Evolutionary conservation across 2,329 filamentous ascomycete species (phyloP).

Genomic region (Ophiostoma perfectum): DNA sequence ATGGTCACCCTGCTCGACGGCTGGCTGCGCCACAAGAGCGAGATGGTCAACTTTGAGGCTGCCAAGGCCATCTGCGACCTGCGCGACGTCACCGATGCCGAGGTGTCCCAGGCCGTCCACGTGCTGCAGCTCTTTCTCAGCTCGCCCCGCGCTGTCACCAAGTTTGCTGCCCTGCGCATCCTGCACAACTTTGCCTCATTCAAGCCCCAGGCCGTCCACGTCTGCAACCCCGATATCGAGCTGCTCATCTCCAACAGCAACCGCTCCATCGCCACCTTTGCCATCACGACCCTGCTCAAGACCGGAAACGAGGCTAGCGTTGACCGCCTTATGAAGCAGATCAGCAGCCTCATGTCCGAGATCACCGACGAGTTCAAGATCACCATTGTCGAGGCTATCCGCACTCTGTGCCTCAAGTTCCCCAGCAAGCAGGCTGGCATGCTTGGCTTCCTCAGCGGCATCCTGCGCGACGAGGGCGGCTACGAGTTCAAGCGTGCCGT

Average conservation of each 20-base stretch:
- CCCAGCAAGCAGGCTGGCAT: constrained; percentile 97
- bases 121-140: constrained; percentile 95
- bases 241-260: constrained; percentile 94
- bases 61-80: constrained; percentile 97
- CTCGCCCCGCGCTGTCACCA: constrained; percentile 89
- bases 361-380: constrained; percentile 99
- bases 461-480: constrained; percentile 90
- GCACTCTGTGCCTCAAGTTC: constrained; percentile 94
- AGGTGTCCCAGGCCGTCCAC: constrained; percentile 88
- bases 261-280: constrained; percentile 94
- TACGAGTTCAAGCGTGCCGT: constrained; percentile 98
- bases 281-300: constrained; percentile 95
- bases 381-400: constrained; percentile 97
- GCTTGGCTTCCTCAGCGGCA: constrained; percentile 95
- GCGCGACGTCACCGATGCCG: constrained; percentile 84
- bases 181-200: constrained; percentile 94
- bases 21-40: constrained; percentile 96
- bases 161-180: constrained; percentile 94
- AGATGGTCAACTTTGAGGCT: constrained; percentile 99
- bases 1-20: constrained; percentile 97
- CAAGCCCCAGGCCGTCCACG: constrained; percentile 86
- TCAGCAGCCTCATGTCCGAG: constrained; percentile 96
- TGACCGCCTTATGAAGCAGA: constrained; percentile 97
- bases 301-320: constrained; percentile 97
- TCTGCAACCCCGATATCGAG: constrained; percentile 97